Evolutionary conservation across 306 rosid species (phyloP).

Genomic region (Quercus bicolor): DNA sequence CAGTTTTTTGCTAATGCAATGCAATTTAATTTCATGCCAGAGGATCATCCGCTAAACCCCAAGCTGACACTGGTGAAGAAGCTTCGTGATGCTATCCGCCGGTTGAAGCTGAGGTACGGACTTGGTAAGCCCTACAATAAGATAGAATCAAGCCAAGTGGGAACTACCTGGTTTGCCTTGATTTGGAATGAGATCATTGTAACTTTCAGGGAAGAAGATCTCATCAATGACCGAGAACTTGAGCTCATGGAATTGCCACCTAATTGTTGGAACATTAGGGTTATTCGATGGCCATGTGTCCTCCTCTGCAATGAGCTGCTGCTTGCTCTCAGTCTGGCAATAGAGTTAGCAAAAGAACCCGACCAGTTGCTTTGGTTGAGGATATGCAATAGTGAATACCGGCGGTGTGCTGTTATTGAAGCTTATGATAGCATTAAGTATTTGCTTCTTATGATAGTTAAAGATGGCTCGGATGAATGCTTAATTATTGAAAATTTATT

Average conservation of each 20-base stretch:
- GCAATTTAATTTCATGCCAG: conserved; percentile 89
- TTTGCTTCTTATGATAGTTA: conserved; percentile 45
- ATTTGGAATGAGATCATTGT: conserved; percentile 91
- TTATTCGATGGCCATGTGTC: conserved; percentile 87
- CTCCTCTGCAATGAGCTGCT: conserved; percentile 81
- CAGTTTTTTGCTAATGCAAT: conserved; percentile 89
- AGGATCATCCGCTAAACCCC: conserved; percentile 34
- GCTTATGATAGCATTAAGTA: conserved; percentile 77
- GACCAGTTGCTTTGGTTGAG: conserved; percentile 60
- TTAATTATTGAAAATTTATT: conserved; percentile 50
- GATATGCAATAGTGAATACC: conserved; percentile 87
- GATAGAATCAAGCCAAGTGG: conserved; percentile 82
- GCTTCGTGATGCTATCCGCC: conserved; percentile 72
- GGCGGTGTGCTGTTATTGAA: conserved; percentile 85
- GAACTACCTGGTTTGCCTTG: conserved; percentile 78
- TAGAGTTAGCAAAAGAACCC: conserved; percentile 48
- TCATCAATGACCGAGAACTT: conserved; percentile 67
- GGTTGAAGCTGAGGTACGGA: conserved; percentile 79
- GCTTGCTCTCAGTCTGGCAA: conserved; percentile 82
- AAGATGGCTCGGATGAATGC: conserved; percentile 49
- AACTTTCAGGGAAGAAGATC: conserved; percentile 94
- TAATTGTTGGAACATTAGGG: conserved; percentile 78
- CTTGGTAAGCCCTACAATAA: conserved; percentile 63
- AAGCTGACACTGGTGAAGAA: conserved; percentile 58
- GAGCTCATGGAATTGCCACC: conserved; percentile 85